Conservation (phyloP, 2,329 filamentous ascomycete species). For the Cercospora citrullina region DNA sequence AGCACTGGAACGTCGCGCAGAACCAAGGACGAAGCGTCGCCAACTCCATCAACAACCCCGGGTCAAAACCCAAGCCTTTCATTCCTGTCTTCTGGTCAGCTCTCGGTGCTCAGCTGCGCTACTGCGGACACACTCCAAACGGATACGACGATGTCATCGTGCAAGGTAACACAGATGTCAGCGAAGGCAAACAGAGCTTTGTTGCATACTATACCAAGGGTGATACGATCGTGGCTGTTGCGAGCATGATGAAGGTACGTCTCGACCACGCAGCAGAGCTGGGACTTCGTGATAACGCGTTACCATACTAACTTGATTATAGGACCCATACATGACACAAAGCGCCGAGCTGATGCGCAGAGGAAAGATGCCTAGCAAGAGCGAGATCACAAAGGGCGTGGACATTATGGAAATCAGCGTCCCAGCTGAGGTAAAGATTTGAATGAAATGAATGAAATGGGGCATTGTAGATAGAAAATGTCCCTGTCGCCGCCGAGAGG, state of each 20-base stretch:
- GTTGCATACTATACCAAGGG: constrained; percentile 85
- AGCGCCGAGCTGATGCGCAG: constrained; percentile 80
- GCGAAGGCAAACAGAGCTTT: constrained; percentile 68
- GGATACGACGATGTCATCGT: constrained; percentile 87
- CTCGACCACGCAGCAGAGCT: too few species aligned
- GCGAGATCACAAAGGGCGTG: constrained; percentile 65
- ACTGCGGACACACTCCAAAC: constrained; percentile 81
- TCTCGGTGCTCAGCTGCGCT: constrained; percentile 81
- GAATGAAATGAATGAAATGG: background rate
- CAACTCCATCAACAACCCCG: constrained; percentile 68
- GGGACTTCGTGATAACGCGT: too few species aligned
- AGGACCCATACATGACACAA: constrained; percentile 83
- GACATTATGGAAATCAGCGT: constrained; percentile 50
- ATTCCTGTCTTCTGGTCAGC: constrained; percentile 98
- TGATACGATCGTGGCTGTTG: constrained; percentile 84
- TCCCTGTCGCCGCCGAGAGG: too few species aligned
- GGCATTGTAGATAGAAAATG: background rate
- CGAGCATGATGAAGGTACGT: constrained; percentile 87
- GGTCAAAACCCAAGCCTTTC: constrained; percentile 65
- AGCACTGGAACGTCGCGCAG: constrained; percentile 98
- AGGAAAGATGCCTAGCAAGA: constrained; percentile 80
- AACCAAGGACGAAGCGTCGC: constrained; percentile 84
- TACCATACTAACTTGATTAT: background rate
- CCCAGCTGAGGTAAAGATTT: constrained; percentile 44
- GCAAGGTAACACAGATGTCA: constrained; percentile 68